Evolutionary conservation across 2,329 filamentous ascomycete genomes (phyloP), one percentile per base, ranked within the genome.

Genomic region (Hymenoscyphus linearis): DNA sequence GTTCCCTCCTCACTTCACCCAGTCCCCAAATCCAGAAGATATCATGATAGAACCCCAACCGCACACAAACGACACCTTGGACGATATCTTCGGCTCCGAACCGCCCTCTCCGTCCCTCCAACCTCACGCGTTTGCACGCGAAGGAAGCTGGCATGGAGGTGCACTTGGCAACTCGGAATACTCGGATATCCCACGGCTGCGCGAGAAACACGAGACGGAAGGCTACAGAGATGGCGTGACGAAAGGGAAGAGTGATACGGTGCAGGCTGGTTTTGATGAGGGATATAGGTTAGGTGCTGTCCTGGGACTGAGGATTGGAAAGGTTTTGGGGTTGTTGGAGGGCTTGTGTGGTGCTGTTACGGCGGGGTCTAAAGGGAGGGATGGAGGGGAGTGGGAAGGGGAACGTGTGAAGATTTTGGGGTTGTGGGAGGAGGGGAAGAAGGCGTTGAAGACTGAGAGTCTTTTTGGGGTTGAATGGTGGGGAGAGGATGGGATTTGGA

Each of bases 171-270:
- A 72, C 47, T 22, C 52, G 13, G 70, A 72, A 44, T 53, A 57
- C 10, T 72, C 70, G 2, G 71, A 73, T 64, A 67, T 73, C n/a
- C 71, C 71, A 3, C 61, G 69, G 2, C 47, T 73, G 34, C 68
- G 67, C 34, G 69, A 72, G 55, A 73, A 72, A 55, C 72, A 74
- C 53, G 67, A 71, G 59, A 97, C 90, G 7, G 87, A 90, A 44
- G 95, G 95, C 22, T 98, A 98, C 76, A 88, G 93, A 62, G 93
- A 97, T 70, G 95, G 93, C 52, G 83, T 98, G 58, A 82, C 88
- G 0, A 79, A 78, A 2, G 89, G 89, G 35, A 98, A 98, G 74
- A 83, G 84, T 27, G 77, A 81, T 55, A 88, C 86, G 69, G 85
- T 97, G 27, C 95, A 99, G 75, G 80, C 81, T 14, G 93, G 93